phyloP scores from a whole-genome alignment of 331 rosid genomes.

The Spiraea crenata region DNA sequence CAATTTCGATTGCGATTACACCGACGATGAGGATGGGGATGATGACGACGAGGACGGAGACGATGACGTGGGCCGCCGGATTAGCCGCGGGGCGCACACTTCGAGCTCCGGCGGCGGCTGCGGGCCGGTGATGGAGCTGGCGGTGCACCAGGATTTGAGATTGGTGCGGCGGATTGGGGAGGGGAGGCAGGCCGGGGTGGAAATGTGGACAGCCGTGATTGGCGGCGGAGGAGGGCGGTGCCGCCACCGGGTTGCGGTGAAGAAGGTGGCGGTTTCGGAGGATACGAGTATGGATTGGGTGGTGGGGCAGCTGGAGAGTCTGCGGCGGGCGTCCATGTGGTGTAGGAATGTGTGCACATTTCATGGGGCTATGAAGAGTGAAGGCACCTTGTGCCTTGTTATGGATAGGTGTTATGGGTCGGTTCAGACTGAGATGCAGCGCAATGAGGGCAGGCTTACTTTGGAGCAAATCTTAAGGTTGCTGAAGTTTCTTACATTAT shows the following conservation, averaged over 20 bases:
- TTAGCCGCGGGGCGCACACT: slow-evolving; percentile 53
- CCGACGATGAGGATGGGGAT: slow-evolving; percentile 63
- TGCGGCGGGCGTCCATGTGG: slow-evolving; percentile 95
- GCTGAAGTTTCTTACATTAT: not conserved
- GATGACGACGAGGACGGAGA: slow-evolving; percentile 33
- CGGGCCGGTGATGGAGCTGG: slow-evolving; percentile 83
- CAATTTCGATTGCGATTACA: slow-evolving; percentile 57
- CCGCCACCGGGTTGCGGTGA: slow-evolving; percentile 74
- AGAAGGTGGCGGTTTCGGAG: slow-evolving; percentile 63
- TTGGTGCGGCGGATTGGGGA: slow-evolving; percentile 70
- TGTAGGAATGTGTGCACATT: slow-evolving; percentile 91
- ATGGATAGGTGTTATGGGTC: slow-evolving; percentile 86
- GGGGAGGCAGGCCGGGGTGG: slow-evolving; percentile 67
- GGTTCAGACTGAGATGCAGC: slow-evolving; percentile 89
- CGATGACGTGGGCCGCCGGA: slow-evolving; percentile 43
- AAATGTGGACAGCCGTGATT: slow-evolving; percentile 86
- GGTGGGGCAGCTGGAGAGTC: slow-evolving; percentile 65
- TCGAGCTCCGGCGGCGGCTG: slow-evolving; percentile 83
- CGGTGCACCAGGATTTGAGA: slow-evolving; percentile 73
- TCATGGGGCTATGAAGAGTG: slow-evolving; percentile 76
- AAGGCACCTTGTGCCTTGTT: slow-evolving; percentile 77
- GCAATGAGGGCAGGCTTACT: slow-evolving; percentile 89
- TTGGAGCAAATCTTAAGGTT: slow-evolving; percentile 98
- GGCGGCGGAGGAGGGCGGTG: slow-evolving; percentile 55
- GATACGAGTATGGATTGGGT: slow-evolving; percentile 84